A percentile compares a stretch with the other conserved stretches of the same genome.
phyloP scores from a whole-genome alignment of 371 early-diverging fungal species.

The Haplosporangium sp. region DNA sequence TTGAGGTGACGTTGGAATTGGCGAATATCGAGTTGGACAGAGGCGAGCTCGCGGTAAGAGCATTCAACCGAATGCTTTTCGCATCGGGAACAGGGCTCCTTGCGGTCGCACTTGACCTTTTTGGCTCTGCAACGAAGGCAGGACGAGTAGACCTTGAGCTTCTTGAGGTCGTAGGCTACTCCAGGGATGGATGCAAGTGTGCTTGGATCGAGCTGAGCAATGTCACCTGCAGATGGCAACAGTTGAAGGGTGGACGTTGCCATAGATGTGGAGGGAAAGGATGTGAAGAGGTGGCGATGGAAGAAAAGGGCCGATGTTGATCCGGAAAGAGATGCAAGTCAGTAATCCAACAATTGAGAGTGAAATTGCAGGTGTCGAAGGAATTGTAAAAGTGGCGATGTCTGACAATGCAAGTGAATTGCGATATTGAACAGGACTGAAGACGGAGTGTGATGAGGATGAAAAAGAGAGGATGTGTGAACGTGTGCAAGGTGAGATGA shows the following conservation, averaged over 20 bases:
- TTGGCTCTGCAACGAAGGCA: constrained; percentile 52
- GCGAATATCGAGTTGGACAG: constrained; percentile 52
- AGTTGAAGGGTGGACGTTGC: constrained; percentile 32
- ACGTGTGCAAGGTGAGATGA: neutral
- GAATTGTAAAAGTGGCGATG: too few relatives aligned
- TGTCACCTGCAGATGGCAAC: constrained; percentile 8
- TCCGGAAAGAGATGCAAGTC: neutral
- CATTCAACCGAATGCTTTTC: constrained; percentile 47
- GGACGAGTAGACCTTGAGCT: constrained; percentile 53
- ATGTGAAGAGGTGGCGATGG: neutral
- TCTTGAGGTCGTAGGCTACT: constrained; percentile 43
- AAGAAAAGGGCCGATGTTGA: neutral
- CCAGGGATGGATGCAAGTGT: constrained; percentile 12
- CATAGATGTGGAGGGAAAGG: constrained; percentile 5
- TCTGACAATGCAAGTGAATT: too few relatives aligned
- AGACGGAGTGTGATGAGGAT: too few relatives aligned
- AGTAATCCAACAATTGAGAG: too few relatives aligned
- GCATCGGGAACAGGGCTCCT: constrained; percentile 52
- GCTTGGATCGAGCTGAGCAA: constrained; percentile 11
- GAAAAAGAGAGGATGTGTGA: neutral
- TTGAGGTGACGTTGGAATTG: constrained; percentile 49
- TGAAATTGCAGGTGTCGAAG: too few relatives aligned
- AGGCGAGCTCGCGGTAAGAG: constrained; percentile 49
- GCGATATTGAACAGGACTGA: too few relatives aligned
- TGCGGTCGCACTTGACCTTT: constrained; percentile 54